Base-by-base conservation (phyloP, 306 rosid species). In the Inga leiocalycina region DNA sequence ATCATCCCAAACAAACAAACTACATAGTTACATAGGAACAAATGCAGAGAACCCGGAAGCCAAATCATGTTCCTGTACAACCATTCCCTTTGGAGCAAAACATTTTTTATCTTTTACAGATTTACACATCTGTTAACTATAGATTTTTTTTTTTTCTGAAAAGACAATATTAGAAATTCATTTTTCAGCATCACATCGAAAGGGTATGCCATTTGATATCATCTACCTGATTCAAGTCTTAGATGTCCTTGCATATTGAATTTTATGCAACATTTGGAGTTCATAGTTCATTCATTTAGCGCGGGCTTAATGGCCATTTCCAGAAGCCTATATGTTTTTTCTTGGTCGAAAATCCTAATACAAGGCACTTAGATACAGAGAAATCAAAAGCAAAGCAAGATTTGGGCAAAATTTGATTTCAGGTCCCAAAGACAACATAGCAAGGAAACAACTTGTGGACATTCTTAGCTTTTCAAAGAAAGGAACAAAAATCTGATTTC, bases 11-110 rank as follows among this genome's bases (percentile, higher is more conserved):
- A 82, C 14, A 84, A 85, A 70, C 44, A 80, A 27, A 84, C 71
- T 34, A 87, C 75, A 84, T 32, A 82, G 46, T 76, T 82, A 78
- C 84, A 84, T 54, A 88, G 17, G 49, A 84, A 84, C 79, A 51
- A 79, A 64, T 87, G 64, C 16, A 89, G 4, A 61, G 89, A 90
- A 83, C 71, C 81, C 45, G 89, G 24, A 8, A 83, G 65, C 68
- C 81, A 83, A 68, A 80, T 44, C 93, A 90, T 90, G 85, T 84
- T 91, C 35, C 46, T 62, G 68, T 61, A 82, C 44, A 84, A 30
- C 80, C 82, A 81, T 82, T 80, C 91, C 83, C 84, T 76, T 80
- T 82, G 49, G 85, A 17, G 61, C 7, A 37, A 37, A 37, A 0
- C 41, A 37, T 37, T 37, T 37, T 37, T 37, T 7, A 5, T 37